phyloP scores from a whole-genome alignment of 2,329 filamentous ascomycete species.

The Furcasterigmium furcatum region DNA sequence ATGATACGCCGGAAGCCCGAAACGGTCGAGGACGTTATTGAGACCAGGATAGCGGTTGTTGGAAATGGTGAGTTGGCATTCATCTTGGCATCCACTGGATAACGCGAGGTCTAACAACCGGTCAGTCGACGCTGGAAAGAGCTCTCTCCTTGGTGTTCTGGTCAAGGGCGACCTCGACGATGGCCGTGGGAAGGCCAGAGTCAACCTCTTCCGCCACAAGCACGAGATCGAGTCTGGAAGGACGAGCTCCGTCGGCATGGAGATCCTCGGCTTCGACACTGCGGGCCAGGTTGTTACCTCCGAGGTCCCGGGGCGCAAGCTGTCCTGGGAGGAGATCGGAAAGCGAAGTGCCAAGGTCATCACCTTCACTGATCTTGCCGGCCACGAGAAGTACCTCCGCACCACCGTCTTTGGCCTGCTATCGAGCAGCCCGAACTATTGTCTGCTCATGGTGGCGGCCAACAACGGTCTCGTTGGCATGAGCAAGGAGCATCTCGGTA shows the following conservation, averaged over 20 bases:
- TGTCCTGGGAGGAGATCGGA: constrained; percentile 98
- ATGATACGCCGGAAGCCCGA: constrained; percentile 73
- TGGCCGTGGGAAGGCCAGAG: constrained; percentile 85
- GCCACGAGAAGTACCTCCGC: constrained; percentile 90
- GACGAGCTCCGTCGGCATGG: constrained; percentile 96
- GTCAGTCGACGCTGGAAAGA: constrained; percentile 89
- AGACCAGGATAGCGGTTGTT: constrained; percentile 94
- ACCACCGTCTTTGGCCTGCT: constrained; percentile 96
- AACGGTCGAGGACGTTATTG: constrained; percentile 82
- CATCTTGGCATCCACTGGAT: too few species aligned
- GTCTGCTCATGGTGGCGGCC: constrained; percentile 94
- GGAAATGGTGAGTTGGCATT: constrained; percentile 73
- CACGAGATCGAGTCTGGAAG: constrained; percentile 95
- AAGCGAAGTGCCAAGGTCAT: constrained; percentile 95
- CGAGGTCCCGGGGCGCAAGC: constrained; percentile 72
- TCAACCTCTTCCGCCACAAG: constrained; percentile 96
- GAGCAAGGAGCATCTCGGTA: constrained; percentile 97
- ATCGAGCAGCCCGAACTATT: constrained; percentile 95
- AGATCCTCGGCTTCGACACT: constrained; percentile 96
- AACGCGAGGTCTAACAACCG: too few species aligned
- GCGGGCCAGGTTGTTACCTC: constrained; percentile 79
- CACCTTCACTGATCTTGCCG: constrained; percentile 90
- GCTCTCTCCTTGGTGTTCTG: constrained; percentile 89
- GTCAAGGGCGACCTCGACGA: constrained; percentile 96
- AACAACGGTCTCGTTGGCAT: constrained; percentile 97